Evolutionary conservation across 1,139 yeast genomes (phyloP).

Genomic region (Sugiyamaella xylanicola): DNA sequence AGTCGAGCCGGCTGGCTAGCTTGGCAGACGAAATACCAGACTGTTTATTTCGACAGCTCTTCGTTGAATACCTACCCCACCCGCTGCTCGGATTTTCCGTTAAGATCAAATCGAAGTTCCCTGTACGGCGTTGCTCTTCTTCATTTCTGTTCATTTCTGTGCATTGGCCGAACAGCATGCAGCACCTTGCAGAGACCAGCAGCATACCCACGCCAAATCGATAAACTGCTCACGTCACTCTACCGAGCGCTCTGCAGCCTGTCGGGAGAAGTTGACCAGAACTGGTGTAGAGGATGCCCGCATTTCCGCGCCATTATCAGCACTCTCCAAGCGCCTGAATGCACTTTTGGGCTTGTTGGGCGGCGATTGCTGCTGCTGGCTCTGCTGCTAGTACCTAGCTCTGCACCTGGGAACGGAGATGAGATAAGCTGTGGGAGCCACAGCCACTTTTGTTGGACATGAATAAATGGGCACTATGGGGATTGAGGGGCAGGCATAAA

Average conservation of each 20-base stretch:
- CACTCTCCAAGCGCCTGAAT: neutral
- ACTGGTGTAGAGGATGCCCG: neutral
- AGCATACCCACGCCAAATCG: neutral
- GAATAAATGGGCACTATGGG: neutral
- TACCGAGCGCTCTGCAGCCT: neutral
- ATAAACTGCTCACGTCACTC: neutral
- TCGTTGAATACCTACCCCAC: too few relatives aligned
- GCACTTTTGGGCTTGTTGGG: neutral
- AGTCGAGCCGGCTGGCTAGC: too few relatives aligned
- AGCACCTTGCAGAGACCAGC: neutral
- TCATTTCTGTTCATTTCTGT: too few relatives aligned
- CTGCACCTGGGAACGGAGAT: neutral
- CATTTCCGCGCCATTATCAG: neutral
- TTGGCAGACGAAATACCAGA: too few relatives aligned
- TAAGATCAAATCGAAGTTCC: neutral
- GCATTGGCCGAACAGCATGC: neutral
- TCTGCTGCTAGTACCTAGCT: too few relatives aligned
- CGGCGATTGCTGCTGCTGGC: too few relatives aligned
- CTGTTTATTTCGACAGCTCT: too few relatives aligned
- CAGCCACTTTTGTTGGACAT: neutral
- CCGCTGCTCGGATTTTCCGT: too few relatives aligned
- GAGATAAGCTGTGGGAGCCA: neutral
- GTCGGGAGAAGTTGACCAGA: neutral
- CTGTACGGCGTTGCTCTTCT: neutral
- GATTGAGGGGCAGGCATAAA: neutral